Conservation (phyloP, 2,329 filamentous ascomycete species). For the Alternaria infectoria region DNA sequence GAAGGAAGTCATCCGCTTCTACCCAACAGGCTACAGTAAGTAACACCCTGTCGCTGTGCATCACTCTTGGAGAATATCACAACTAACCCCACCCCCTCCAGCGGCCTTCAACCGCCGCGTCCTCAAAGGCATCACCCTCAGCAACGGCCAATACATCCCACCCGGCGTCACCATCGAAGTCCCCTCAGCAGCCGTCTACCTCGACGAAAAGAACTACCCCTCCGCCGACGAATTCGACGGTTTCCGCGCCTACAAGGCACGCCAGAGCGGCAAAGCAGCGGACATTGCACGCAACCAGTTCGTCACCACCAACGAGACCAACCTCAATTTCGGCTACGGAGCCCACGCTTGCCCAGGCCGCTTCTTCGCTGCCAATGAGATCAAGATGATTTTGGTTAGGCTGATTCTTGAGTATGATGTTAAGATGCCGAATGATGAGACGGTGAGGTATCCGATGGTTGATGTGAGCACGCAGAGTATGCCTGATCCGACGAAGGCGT, state of each 20-base stretch:
- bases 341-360: conserved; percentile 42
- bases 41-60: not conserved
- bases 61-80: not conserved
- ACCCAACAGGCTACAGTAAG: conserved; percentile 32
- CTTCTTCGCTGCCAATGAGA: conserved; percentile 43
- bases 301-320: conserved; percentile 34
- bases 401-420: not conserved
- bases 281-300: conserved; percentile 42
- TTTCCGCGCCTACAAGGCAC: conserved; percentile 40
- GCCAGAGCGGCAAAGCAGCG: conserved; percentile 22
- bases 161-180: conserved; percentile 43
- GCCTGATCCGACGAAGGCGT: conserved; percentile 21
- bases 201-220: conserved; percentile 31
- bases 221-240: conserved; percentile 37
- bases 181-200: conserved; percentile 35
- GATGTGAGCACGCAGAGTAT: conserved; percentile 14
- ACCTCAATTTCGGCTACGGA: conserved; percentile 39
- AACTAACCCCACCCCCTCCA: not conserved
- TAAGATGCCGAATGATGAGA: not conserved
- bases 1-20: conserved; percentile 42
- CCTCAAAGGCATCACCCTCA: conserved; percentile 58
- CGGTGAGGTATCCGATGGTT: conserved; percentile 3
- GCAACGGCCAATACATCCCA: conserved; percentile 59
- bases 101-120: conserved; percentile 60
- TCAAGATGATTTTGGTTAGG: conserved; percentile 42